Conservation (phyloP, 2,329 filamentous ascomycete species). For the Claviceps sp. region DNA sequence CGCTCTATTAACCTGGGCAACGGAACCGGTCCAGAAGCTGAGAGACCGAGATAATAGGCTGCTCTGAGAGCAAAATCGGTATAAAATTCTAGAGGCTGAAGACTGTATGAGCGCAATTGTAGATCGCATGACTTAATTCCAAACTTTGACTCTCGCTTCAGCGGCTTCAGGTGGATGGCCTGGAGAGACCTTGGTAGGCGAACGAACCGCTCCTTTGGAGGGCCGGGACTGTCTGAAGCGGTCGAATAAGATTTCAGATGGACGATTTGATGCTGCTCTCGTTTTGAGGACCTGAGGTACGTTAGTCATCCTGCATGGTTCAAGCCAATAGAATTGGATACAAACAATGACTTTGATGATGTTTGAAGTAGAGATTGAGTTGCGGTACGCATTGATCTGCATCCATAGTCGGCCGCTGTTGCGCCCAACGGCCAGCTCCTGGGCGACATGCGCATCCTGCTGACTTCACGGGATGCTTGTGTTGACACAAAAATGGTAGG, state of each 20-base stretch:
- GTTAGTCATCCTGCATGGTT: background rate
- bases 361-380: background rate
- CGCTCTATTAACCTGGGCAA: constrained; percentile 77
- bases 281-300: background rate
- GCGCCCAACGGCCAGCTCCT: background rate
- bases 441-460: background rate
- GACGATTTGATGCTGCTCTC: background rate
- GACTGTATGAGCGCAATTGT: constrained; percentile 80
- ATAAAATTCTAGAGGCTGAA: constrained; percentile 87
- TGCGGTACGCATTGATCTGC: background rate
- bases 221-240: background rate
- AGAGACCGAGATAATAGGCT: constrained; percentile 83
- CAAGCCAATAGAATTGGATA: background rate
- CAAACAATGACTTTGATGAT: background rate
- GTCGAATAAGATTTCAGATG: background rate
- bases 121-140: constrained; percentile 81
- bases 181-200: constrained; percentile 70
- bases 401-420: background rate
- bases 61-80: constrained; percentile 87
- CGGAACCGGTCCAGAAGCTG: constrained; percentile 73
- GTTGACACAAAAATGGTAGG: background rate
- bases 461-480: background rate
- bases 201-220: constrained; percentile 6
- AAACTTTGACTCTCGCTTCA: constrained; percentile 60
- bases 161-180: constrained; percentile 72